Percentiles rank a stretch among this genome's conserved stretches.
phyloP scores from a whole-genome alignment of 2,329 filamentous ascomycete genomes.

The Alternaria triticimaculans region DNA sequence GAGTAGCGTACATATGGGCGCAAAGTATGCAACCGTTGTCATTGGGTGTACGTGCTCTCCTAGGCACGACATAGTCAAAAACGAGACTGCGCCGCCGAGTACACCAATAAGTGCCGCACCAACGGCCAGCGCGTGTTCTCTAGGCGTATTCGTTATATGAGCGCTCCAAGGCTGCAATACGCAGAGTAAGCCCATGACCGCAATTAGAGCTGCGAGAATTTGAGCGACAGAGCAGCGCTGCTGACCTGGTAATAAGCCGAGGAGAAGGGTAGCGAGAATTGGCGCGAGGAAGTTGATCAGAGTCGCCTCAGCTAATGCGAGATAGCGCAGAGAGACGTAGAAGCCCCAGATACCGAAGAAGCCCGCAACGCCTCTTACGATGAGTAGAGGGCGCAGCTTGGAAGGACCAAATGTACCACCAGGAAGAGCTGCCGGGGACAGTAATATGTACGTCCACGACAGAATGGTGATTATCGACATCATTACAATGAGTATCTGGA shows the following conservation, averaged over 20 bases:
- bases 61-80: background rate
- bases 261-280: background rate
- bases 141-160: background rate
- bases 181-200: background rate
- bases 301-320: background rate
- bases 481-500: background rate
- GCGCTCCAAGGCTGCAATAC: background rate
- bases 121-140: background rate
- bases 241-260: background rate
- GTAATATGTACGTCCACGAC: background rate
- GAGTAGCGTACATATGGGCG: background rate
- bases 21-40: background rate
- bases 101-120: background rate
- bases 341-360: conserved; percentile 2
- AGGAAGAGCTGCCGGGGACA: background rate
- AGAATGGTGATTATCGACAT: background rate
- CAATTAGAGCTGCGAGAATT: background rate
- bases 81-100: background rate
- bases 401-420: background rate
- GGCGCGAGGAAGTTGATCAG: background rate
- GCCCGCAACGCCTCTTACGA: background rate
- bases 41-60: background rate
- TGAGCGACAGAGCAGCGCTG: background rate
- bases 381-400: background rate
- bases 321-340: background rate